Base-by-base conservation (phyloP, 129 eudicot species). In the Helichrysum umbraculigerum region DNA sequence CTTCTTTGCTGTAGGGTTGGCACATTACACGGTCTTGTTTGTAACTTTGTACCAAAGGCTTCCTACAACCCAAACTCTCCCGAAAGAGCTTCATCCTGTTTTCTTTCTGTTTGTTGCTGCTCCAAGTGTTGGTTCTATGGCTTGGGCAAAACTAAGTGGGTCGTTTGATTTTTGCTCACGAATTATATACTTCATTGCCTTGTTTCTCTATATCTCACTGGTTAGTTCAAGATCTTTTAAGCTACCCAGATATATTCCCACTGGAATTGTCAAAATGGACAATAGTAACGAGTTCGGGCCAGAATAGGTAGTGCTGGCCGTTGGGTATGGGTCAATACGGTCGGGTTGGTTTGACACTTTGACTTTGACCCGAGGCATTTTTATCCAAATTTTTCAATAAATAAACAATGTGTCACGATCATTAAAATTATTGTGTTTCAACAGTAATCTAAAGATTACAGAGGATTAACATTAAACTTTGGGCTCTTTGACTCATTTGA, bases 31-130 rank as follows among this genome's bases (percentile, higher is more conserved):
- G 0, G 96, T 90, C 50, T 75, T 90, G 39, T 90, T 90, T 56
- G 96, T 87, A 21, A 90, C 47, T 9, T 2, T 39, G 47, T 39
- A 39, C 47, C 47, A 39, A 9, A 82, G 96, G 78, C 91, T 89
- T 58, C 96, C 96, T 50, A 89, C 96, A 16, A 87, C 87, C 61
- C 86, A 85, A 81, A 89, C 89, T 33, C 90, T 89, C 16, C 90
- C 92, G 6, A 89, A 89, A 75, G 96, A 89, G 68, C 89, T 89
- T 56, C 96, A 89, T 75, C 96, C 91, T 0, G 96, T 89, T 33
- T 89, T 87, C 86, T 89, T 89, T 72, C 87, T 87, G 54, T 89
- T 89, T 66, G 90, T 89, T 44, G 92, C 89, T 37, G 89, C 86
- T 12, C 92, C 92, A 50, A 89, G 90, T 66, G 88, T 90, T 56